Evolutionary conservation across 2,329 filamentous ascomycete species (phyloP).

Genomic region (Hymenoscyphus occultus): DNA sequence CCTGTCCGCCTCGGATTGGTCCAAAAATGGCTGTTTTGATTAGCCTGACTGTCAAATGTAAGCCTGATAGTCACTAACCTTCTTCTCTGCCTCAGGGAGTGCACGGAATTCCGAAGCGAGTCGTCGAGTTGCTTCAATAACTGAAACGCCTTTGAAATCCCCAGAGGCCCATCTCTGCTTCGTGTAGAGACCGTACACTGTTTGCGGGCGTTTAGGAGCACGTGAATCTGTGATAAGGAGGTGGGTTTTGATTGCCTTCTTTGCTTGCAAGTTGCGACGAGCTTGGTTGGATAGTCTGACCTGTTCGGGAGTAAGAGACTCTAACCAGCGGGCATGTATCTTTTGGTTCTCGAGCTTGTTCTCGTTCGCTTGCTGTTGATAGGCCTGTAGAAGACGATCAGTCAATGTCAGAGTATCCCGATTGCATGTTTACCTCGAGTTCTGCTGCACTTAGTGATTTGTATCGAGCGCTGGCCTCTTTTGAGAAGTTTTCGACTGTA

Average conservation of each 20-base stretch:
- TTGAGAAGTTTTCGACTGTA: background rate
- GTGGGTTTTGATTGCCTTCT: slow-evolving; percentile 22
- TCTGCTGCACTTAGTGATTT: slow-evolving; percentile 37
- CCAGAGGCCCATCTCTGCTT: slow-evolving; percentile 44
- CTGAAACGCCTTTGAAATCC: slow-evolving; percentile 48
- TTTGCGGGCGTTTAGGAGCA: slow-evolving; percentile 42
- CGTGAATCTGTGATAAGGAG: slow-evolving; percentile 52
- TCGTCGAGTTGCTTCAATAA: slow-evolving; percentile 41
- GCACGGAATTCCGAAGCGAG: slow-evolving; percentile 47
- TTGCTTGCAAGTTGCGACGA: slow-evolving; percentile 38
- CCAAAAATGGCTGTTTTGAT: slow-evolving; percentile 31
- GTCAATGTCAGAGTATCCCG: background rate
- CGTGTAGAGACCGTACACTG: slow-evolving; percentile 43
- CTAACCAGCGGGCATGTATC: slow-evolving; percentile 52
- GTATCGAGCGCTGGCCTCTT: slow-evolving; percentile 31
- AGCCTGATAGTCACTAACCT: slow-evolving; percentile 31
- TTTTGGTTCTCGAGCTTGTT: slow-evolving; percentile 43
- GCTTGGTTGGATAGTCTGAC: slow-evolving; percentile 60
- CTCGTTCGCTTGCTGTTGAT: slow-evolving; percentile 49
- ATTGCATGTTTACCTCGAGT: slow-evolving; percentile 37
- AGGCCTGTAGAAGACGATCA: slow-evolving; percentile 43
- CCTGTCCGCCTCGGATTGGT: slow-evolving; percentile 29
- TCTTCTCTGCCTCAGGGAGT: slow-evolving; percentile 45
- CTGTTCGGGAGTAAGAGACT: slow-evolving; percentile 51
- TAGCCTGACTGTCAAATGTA: background rate